Conservation (phyloP, 768 basidiomycete genomes). For the Naganishia antarctica region DNA sequence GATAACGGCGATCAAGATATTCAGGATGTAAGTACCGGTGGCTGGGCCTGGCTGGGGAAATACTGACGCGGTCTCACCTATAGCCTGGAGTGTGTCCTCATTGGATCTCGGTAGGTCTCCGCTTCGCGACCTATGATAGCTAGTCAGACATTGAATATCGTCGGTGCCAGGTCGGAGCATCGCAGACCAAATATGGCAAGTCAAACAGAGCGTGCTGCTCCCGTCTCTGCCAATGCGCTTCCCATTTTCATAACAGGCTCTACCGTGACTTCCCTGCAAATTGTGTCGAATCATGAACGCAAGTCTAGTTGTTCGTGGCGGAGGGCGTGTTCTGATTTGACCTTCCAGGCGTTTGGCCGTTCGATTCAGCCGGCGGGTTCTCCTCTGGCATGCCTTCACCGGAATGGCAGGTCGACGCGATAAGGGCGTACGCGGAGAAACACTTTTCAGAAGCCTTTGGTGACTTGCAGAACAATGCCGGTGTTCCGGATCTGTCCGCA, state of each 20-base stretch:
- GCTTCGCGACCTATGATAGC: too few relatives aligned
- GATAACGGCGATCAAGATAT: conserved; percentile 16
- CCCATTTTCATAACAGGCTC: too few relatives aligned
- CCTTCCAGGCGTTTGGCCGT: conserved; percentile 3
- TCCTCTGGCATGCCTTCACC: background rate
- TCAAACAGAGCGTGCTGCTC: too few relatives aligned
- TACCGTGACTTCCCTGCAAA: conserved; percentile 15
- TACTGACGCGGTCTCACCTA: background rate
- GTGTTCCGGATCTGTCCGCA: conserved; percentile 1
- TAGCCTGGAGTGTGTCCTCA: conserved; percentile 7
- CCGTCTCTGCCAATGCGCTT: too few relatives aligned
- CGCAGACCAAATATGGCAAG: conserved; percentile 6
- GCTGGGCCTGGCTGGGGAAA: background rate
- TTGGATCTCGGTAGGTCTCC: conserved; percentile 17
- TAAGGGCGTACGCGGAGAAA: background rate
- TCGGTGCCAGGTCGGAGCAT: conserved; percentile 13
- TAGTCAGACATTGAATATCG: too few relatives aligned
- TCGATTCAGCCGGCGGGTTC: conserved; percentile 5
- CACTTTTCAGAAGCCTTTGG: background rate
- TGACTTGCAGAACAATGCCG: background rate
- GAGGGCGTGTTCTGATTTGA: background rate
- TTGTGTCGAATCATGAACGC: conserved; percentile 6
- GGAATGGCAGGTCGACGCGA: conserved; percentile 5
- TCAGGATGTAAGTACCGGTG: too few relatives aligned
- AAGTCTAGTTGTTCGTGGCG: background rate